Evolutionary conservation across 2,329 filamentous ascomycete genomes (phyloP).

Genomic region (Cryoendolithus antarcticus): DNA sequence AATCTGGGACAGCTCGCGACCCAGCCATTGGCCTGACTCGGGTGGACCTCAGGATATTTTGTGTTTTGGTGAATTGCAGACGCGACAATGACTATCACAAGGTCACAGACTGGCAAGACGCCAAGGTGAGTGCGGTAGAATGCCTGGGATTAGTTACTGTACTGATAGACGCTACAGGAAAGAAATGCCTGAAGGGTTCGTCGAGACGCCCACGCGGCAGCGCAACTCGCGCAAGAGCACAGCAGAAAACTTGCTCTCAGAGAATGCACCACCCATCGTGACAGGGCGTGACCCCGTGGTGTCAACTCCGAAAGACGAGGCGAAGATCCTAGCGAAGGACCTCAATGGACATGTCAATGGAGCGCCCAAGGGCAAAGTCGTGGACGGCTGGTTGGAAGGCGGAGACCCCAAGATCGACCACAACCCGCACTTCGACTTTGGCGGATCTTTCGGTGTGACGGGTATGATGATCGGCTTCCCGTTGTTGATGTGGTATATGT

Average conservation of each 20-base stretch:
- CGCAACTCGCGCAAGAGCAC: slow-evolving; percentile 28
- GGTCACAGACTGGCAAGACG: slow-evolving; percentile 37
- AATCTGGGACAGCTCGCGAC: too few species aligned
- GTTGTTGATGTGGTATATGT: slow-evolving; percentile 98
- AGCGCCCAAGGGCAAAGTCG: slow-evolving; percentile 24
- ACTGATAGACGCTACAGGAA: slow-evolving; percentile 20
- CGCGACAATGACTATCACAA: slow-evolving; percentile 25
- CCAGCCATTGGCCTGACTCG: slow-evolving; percentile 5
- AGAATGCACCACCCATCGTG: too few species aligned
- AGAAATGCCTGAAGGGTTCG: slow-evolving; percentile 32
- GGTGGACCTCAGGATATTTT: neutral
- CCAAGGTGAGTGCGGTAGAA: slow-evolving; percentile 27
- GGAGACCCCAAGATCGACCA: slow-evolving; percentile 30
- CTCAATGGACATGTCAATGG: slow-evolving; percentile 26
- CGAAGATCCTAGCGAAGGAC: slow-evolving; percentile 7
- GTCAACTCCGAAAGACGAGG: slow-evolving; percentile 3
- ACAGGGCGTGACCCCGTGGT: slow-evolving; percentile 9
- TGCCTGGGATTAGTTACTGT: neutral
- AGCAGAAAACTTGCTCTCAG: too few species aligned
- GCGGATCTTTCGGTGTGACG: slow-evolving; percentile 66
- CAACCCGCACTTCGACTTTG: slow-evolving; percentile 61
- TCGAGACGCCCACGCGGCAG: slow-evolving; percentile 35
- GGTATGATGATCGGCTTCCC: slow-evolving; percentile 90
- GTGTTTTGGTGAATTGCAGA: neutral
- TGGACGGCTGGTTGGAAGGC: slow-evolving; percentile 25